phyloP scores from a whole-genome alignment of 805 yeast genomes.

The Candida rishiriensis region DNA sequence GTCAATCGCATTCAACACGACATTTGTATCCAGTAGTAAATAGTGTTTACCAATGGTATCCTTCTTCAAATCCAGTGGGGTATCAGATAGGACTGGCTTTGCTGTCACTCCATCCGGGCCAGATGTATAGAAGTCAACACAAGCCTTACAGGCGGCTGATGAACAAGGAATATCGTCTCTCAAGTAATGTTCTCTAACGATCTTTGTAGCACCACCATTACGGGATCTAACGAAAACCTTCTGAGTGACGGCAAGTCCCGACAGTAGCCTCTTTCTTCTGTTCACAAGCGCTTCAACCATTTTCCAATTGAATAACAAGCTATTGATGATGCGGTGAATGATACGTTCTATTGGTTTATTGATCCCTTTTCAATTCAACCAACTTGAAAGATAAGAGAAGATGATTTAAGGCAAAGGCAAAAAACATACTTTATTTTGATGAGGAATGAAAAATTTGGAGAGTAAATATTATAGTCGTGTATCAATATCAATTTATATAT shows the following conservation, averaged over 20 bases:
- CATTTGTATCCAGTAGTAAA: constrained; percentile 80
- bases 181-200: constrained; percentile 91
- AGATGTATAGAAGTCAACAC: constrained; percentile 51
- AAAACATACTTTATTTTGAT: no score
- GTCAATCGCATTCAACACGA: constrained; percentile 85
- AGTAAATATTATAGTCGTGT: no score
- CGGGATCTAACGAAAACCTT: constrained; percentile 91
- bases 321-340: not conserved
- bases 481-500: no score
- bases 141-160: constrained; percentile 61
- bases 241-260: constrained; percentile 64
- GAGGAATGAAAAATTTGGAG: no score
- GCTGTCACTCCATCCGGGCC: constrained; percentile 68
- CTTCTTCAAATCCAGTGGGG: constrained; percentile 46
- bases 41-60: constrained; percentile 65
- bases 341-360: not conserved
- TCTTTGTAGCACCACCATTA: constrained; percentile 83
- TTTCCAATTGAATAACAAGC: not conserved
- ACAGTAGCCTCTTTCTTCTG: constrained; percentile 41
- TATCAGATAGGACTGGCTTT: constrained; percentile 57
- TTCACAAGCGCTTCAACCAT: constrained; percentile 9
- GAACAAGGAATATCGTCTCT: constrained; percentile 91
- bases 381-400: no score
- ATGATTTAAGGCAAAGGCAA: no score
- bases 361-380: no score